Percentiles rank a stretch among this genome's conserved stretches.
These are phyloP conservation scores for Articulospora tetracladia DNA, from an alignment of 495 filamentous ascomycete species.

Conservation along the genomic window DNA sequence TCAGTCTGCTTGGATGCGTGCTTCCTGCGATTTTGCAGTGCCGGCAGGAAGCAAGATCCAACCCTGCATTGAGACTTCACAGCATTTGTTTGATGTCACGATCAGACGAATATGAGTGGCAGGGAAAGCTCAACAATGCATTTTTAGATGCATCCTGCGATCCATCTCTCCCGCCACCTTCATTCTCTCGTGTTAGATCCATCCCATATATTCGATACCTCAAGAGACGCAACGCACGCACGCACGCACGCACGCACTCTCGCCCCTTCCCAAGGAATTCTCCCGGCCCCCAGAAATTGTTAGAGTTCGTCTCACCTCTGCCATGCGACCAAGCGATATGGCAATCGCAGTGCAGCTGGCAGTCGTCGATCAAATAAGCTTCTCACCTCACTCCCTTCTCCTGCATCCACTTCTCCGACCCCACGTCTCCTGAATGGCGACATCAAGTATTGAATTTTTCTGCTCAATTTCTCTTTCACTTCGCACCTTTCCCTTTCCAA, in stretches of 20 bases:
- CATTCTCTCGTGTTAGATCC: background rate
- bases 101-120: background rate
- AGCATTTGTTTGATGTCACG: background rate
- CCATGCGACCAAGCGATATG: background rate
- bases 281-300: background rate
- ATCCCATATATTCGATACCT: background rate
- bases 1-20: background rate
- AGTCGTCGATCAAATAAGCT: background rate
- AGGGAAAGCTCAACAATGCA: background rate
- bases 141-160: background rate
- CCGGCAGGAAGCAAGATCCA: background rate
- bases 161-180: background rate
- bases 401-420: background rate
- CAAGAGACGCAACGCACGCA: no score
- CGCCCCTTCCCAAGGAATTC: background rate
- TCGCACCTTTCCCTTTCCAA: background rate
- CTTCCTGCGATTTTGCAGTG: background rate
- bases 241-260: background rate
- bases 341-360: background rate
- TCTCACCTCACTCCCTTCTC: background rate
- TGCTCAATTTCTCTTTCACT: background rate
- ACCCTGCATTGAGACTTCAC: background rate
- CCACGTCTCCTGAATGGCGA: background rate
- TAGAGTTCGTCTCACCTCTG: background rate
- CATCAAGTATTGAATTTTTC: background rate